Evolutionary conservation across 441 rosid species (phyloP), one percentile per base, ranked within the genome.

Genomic region (Arabidopsis hybrid): DNA sequence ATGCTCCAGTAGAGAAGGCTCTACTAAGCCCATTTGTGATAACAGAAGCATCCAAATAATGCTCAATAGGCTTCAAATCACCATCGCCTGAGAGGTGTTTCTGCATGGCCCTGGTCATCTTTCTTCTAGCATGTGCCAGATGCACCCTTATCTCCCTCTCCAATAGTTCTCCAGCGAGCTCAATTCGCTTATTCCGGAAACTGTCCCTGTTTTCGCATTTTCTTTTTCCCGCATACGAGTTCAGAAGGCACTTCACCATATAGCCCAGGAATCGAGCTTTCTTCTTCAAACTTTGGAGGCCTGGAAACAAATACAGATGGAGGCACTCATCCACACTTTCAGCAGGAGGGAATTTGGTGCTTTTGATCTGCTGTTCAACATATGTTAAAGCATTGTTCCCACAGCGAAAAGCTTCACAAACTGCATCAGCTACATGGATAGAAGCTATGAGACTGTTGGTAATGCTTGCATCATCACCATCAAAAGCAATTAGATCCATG

Each of bases 1-100:
- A 93, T 32, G 97, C 95, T 72, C 97, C 98, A 77, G 99, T 91
- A 38, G 99, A 93, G 81, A 95, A 93, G 51, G 97, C 98, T 84
- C 98, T 88, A 1, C 86, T 80, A 16, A 95, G 84, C 52, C 98
- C 98, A 81, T 95, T 93, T 60, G 97, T 89, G 51, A 93, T 79
- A 40, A 95, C 90, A 43, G 97, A 89, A 17, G 94, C 94, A 88
- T 95, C 98, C 50, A 95, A 80, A 80, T 93, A 91, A 70, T 89
- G 89, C 64, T 91, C 98, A 43, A 93, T 83, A 7, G 83, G 88
- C 52, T 82, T 90, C 67, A 87, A 71, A 34, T 56, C 64, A 12
- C 90, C 91, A 62, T 90, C 95, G 18, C 88, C 90, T 55, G 84
- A 78, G 17, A 95, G 95, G 56, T 90, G 91, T 71, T 79, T 89